Conservation (phyloP, 108 stramenopile genomes). For the Cyclostephanos invisitatus region DNA sequence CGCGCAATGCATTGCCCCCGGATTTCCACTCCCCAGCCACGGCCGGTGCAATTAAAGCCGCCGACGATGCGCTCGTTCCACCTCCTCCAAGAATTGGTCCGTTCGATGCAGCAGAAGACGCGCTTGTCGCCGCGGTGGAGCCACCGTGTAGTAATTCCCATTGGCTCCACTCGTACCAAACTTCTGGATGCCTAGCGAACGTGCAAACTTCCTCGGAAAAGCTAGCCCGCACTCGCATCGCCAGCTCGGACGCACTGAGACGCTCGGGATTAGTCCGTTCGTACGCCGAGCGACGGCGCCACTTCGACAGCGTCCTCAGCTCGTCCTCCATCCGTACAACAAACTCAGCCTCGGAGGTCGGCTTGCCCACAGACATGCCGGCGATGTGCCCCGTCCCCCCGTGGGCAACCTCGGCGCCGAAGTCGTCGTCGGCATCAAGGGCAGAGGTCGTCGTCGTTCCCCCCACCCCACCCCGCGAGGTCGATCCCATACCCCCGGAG, state of each 20-base stretch:
- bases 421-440: conserved; percentile 36
- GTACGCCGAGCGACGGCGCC: conserved; percentile 76
- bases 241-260: conserved; percentile 55
- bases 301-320: conserved; percentile 54
- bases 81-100: conserved; percentile 11
- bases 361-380: conserved; percentile 14
- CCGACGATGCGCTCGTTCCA: conserved; percentile 17
- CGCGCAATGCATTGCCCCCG: conserved; percentile 44
- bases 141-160: conserved; percentile 71
- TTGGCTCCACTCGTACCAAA: conserved; percentile 88
- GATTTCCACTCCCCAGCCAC: conserved; percentile 31
- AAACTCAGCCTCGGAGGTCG: conserved; percentile 51
- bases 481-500: conserved; percentile 5
- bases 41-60: conserved; percentile 36
- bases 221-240: conserved; percentile 60
- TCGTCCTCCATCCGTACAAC: conserved; percentile 64
- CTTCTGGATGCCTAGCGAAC: conserved; percentile 78
- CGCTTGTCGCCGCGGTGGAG: conserved; percentile 30
- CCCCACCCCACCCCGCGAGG: conserved; percentile 21
- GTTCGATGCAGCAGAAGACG: conserved; percentile 3
- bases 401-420: conserved; percentile 19
- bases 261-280: conserved; percentile 91
- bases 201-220: conserved; percentile 81
- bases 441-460: conserved; percentile 11
- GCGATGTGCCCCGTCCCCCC: conserved; percentile 20